phyloP scores from a whole-genome alignment of 331 rosid genomes.

The Saraca asoca region DNA sequence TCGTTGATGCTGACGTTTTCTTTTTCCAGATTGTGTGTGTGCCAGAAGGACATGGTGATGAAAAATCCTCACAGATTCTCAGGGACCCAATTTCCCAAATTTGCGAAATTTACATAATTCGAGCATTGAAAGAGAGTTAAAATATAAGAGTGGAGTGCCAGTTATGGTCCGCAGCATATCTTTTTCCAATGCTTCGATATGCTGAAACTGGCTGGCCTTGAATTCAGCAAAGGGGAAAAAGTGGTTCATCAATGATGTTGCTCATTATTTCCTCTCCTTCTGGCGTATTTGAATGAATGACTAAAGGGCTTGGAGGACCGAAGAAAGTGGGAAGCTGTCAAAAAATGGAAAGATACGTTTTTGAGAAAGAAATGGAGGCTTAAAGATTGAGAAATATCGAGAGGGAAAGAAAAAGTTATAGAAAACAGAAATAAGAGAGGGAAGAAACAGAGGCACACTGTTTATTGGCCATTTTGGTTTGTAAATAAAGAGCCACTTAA shows the following conservation, averaged over 20 bases:
- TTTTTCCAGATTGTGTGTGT: conserved; percentile 32
- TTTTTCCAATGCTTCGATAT: conserved; percentile 42
- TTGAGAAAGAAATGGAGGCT: no score
- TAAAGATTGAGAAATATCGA: no score
- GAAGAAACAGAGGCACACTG: neutral
- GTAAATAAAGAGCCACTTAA: conserved; percentile 1
- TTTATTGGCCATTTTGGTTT: conserved; percentile 16
- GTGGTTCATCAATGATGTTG: conserved; percentile 53
- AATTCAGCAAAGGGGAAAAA: conserved; percentile 49
- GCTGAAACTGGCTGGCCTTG: conserved; percentile 48
- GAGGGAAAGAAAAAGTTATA: neutral
- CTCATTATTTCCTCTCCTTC: conserved; percentile 18
- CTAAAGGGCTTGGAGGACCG: neutral
- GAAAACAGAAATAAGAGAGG: no score
- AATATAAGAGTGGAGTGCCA: conserved; percentile 37
- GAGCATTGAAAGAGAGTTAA: conserved; percentile 12
- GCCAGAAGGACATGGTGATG: conserved; percentile 53
- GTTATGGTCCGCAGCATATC: conserved; percentile 35
- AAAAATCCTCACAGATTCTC: conserved; percentile 15
- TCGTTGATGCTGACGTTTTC: neutral
- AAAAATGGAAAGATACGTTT: no score
- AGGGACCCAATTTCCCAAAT: conserved; percentile 28
- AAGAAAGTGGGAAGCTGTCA: no score
- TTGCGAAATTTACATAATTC: conserved; percentile 30
- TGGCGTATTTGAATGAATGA: conserved; percentile 48